Evolutionary conservation across 2,329 filamentous ascomycete species (phyloP).

Genomic region (Lecanicillium sp.): DNA sequence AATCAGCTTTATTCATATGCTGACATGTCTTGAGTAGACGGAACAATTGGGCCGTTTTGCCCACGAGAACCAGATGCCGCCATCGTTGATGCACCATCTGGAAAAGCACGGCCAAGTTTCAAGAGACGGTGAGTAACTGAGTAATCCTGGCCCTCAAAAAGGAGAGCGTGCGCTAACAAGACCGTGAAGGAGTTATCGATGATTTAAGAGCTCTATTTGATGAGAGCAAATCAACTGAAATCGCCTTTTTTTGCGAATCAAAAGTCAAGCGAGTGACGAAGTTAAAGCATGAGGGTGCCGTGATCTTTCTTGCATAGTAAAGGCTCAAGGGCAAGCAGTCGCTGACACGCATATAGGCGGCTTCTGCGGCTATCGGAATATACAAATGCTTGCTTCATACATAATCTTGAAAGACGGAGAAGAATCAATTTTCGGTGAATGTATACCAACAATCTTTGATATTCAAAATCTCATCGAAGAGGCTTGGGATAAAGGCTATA

Average conservation of each 20-base stretch:
- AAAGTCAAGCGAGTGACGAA: constrained; percentile 74
- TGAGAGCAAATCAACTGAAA: constrained; percentile 51
- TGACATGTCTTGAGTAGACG: neutral
- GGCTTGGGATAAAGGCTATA: constrained; percentile 83
- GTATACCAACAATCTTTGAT: constrained; percentile 66
- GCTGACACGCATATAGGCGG: constrained; percentile 44
- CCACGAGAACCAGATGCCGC: constrained; percentile 66
- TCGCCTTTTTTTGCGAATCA: constrained; percentile 73
- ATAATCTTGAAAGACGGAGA: constrained; percentile 50
- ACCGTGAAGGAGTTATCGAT: constrained; percentile 44
- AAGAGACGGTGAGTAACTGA: constrained; percentile 35
- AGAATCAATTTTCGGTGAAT: constrained; percentile 51
- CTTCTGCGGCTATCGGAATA: constrained; percentile 93
- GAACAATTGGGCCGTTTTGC: constrained; percentile 62
- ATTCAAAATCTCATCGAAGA: constrained; percentile 81
- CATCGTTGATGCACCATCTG: constrained; percentile 56
- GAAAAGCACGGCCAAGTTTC: constrained; percentile 48
- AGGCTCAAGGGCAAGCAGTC: neutral
- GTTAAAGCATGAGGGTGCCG: constrained; percentile 58
- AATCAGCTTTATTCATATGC: no score
- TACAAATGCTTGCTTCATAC: constrained; percentile 83
- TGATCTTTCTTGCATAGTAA: neutral
- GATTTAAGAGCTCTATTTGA: constrained; percentile 56
- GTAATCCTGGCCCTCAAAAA: neutral
- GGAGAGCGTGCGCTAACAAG: constrained; percentile 26